phyloP scores from a whole-genome alignment of 2,329 filamentous ascomycete species.

The Colletotrichum higginsianum region DNA sequence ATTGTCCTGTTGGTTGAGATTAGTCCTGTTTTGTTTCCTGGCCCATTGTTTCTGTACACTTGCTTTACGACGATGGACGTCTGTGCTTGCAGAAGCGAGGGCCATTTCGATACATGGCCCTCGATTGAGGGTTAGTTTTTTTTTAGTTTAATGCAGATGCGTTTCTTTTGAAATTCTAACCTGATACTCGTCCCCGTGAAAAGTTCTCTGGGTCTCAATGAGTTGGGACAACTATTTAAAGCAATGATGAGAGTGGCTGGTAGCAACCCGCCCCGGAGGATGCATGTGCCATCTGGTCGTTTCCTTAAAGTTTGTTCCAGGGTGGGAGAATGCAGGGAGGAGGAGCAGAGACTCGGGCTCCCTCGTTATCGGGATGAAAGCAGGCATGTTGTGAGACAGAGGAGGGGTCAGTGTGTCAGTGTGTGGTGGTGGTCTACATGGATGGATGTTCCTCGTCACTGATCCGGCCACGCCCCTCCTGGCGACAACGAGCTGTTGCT shows the following conservation, averaged over 20 bases:
- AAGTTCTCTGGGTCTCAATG: background rate
- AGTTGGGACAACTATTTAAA: conserved; percentile 28
- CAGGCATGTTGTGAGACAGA: conserved; percentile 16
- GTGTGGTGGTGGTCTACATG: background rate
- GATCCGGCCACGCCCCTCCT: too few relatives aligned
- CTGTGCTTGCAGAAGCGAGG: background rate
- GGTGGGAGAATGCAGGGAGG: background rate
- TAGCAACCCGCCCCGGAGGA: conserved; percentile 7
- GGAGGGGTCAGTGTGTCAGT: background rate
- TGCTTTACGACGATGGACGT: background rate
- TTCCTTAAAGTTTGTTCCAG: conserved; percentile 8
- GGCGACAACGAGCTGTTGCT: too few relatives aligned
- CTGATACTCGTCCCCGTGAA: background rate
- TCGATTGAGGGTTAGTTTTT: conserved; percentile 3
- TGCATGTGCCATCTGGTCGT: conserved; percentile 40
- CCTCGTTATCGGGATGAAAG: conserved; percentile 31
- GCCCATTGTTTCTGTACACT: conserved; percentile 3
- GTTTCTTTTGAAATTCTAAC: background rate
- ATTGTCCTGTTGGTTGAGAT: background rate
- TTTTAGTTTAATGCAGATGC: conserved; percentile 17
- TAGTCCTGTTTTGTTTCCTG: background rate
- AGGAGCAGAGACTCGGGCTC: background rate
- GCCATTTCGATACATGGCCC: background rate
- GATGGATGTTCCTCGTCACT: too few relatives aligned
- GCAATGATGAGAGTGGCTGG: background rate